phyloP scores from a whole-genome alignment of 2,329 filamentous ascomycete genomes.

The Ascosphaera aggregata region DNA sequence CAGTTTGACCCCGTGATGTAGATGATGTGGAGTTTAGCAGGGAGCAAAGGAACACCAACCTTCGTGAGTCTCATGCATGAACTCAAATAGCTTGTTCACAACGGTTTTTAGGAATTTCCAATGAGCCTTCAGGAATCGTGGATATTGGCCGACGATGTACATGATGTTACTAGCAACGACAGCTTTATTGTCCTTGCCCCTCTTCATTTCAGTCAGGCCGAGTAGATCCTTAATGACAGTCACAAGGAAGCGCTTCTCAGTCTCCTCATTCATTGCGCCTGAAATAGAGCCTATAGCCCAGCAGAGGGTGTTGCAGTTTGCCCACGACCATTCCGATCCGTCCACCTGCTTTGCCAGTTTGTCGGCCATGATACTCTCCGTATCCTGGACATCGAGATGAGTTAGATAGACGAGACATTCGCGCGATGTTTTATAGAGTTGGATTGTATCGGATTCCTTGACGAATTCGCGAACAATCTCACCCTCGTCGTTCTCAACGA shows the following conservation, averaged over 20 bases:
- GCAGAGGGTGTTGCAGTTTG: slow-evolving; percentile 97
- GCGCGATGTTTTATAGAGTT: slow-evolving; percentile 95
- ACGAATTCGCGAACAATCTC: slow-evolving; percentile 98
- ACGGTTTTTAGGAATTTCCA: slow-evolving; percentile 99
- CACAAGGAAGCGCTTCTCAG: slow-evolving; percentile 92
- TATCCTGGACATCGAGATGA: slow-evolving; percentile 90
- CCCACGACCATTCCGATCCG: slow-evolving; percentile 94
- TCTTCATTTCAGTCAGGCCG: slow-evolving; percentile 95
- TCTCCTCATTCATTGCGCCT: slow-evolving; percentile 97
- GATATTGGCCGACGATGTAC: slow-evolving; percentile 99
- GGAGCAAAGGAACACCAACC: slow-evolving; percentile 23
- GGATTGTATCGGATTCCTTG: slow-evolving; percentile 97
- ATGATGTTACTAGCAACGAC: slow-evolving; percentile 99
- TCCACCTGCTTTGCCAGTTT: slow-evolving; percentile 92
- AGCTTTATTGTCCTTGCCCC: slow-evolving; percentile 97
- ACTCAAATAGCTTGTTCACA: slow-evolving; percentile 98
- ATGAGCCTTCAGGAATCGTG: slow-evolving; percentile 92
- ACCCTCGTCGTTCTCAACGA: slow-evolving; percentile 98
- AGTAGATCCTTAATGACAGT: slow-evolving; percentile 97
- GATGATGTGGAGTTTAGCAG: background rate
- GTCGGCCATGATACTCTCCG: slow-evolving; percentile 97
- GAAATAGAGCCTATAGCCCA: slow-evolving; percentile 99
- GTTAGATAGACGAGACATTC: slow-evolving; percentile 95
- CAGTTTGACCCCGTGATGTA: background rate
- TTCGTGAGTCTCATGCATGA: slow-evolving; percentile 99